Percentiles rank a stretch among this genome's conserved stretches.
phyloP scores from a whole-genome alignment of 2,329 filamentous ascomycete species.

The Lizonia empirigonia region DNA sequence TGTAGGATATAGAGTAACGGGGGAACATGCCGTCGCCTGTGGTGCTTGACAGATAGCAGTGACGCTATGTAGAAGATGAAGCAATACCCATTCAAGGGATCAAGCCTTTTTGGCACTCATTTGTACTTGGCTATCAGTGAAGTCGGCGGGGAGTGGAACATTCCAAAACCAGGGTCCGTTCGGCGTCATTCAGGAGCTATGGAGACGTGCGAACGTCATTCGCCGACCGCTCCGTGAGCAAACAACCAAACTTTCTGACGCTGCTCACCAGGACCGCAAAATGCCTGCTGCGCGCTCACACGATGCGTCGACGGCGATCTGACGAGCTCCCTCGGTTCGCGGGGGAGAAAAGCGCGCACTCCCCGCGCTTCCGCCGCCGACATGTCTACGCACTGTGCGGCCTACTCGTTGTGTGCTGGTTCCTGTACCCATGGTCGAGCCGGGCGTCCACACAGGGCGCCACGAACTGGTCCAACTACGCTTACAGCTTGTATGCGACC shows the following conservation, averaged over 20 bases:
- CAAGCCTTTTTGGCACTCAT: not conserved
- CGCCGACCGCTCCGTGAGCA: slow-evolving; percentile 2
- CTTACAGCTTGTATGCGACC: slow-evolving; percentile 53
- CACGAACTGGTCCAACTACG: slow-evolving; percentile 48
- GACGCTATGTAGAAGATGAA: not conserved
- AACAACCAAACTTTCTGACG: not conserved
- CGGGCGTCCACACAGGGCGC: slow-evolving; percentile 12
- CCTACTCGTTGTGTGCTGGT: slow-evolving; percentile 38
- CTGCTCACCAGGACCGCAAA: not conserved
- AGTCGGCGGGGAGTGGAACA: slow-evolving; percentile 4
- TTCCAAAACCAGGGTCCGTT: slow-evolving; percentile 7
- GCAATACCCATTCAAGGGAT: not conserved
- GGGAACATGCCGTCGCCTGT: not conserved
- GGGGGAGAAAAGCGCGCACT: slow-evolving; percentile 18
- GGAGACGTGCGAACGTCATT: slow-evolving; percentile 3
- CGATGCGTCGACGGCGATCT: slow-evolving; percentile 43
- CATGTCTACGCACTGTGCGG: slow-evolving; percentile 34
- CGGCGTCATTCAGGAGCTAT: not conserved
- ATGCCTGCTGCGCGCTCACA: slow-evolving; percentile 17
- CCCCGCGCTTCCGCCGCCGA: slow-evolving; percentile 37
- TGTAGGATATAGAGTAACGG: not conserved
- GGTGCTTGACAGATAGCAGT: not conserved
- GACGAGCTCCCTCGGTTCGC: slow-evolving; percentile 43
- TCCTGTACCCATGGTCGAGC: slow-evolving; percentile 29
- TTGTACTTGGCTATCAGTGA: not conserved